Base-by-base conservation (phyloP, 345 rosid species). In the Rhodamnia argentea region DNA sequence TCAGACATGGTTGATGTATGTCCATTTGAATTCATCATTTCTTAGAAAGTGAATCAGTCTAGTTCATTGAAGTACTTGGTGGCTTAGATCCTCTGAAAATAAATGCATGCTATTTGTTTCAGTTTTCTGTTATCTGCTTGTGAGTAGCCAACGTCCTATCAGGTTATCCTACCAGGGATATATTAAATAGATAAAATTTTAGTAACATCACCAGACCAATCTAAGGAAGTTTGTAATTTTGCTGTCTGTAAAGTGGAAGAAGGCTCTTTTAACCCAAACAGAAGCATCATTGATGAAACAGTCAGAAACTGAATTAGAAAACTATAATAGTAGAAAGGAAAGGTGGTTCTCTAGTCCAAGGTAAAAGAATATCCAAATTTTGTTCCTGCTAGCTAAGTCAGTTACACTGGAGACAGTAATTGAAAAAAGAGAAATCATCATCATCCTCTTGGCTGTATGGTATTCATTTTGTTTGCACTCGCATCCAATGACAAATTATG, bases 401-500 rank as follows among this genome's bases (percentile, higher is more conserved):
- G 81, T 70, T 70, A 20, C 37, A 37, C 81, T 18, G 47, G 78
- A 37, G 81, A 32, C 22, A 37, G 81, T 40, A 70, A 70, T 37
- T 70, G 18, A 9, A 6, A 32, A 70, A 70, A 37, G 26, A 70
- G 81, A 37, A 70, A 70, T 5, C 26, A 52, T 52, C 15, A 37
- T 5, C 26, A 82, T 52, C 26, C 57, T 82, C 59, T 51, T 82
- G 59, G 42, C 37, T 10, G 4, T 54, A n/a, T 82, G 52, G 42
- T 82, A 27, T 16, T 82, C 24, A 5, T 76, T 76, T 76, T 7
- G 6, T 37, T 26, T 42, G 83, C 44, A 52, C 84, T 70, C 24
- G 24, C 81, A 32, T 37, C 6, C 85, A 86, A 87, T 87, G 83
- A 24, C 85, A 81, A 64, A 85, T 91, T 42, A 74, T 54, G 27